Conservation (phyloP, 2,329 filamentous ascomycete genomes). For the Trichocomaceae sp. region DNA sequence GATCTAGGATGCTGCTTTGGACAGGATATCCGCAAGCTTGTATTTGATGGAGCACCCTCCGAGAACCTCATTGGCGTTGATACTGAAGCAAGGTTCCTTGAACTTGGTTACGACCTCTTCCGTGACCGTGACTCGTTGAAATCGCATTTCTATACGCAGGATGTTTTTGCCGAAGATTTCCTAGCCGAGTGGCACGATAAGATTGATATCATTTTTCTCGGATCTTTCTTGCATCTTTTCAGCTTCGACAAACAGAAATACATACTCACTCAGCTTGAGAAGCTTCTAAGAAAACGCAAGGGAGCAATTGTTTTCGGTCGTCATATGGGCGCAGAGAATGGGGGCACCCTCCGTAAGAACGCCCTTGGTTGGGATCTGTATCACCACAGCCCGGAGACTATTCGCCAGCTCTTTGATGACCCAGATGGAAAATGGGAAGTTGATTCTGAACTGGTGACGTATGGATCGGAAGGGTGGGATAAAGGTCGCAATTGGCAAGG, state of each 20-base stretch:
- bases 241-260: constrained; percentile 2
- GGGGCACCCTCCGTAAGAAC: neutral
- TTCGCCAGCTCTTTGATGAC: neutral
- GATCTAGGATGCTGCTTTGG: constrained; percentile 41
- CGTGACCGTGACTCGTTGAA: neutral
- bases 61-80: neutral
- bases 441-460: neutral
- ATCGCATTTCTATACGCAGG: neutral
- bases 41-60: constrained; percentile 20
- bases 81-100: neutral
- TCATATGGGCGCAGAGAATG: neutral
- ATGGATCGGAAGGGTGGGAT: neutral
- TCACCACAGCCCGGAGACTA: neutral
- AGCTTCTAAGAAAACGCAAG: neutral
- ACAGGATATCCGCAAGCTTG: constrained; percentile 40
- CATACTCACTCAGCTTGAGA: neutral
- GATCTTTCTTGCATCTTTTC: constrained; percentile 13
- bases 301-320: constrained; percentile 2
- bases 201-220: constrained; percentile 13
- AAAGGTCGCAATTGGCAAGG: neutral
- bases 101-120: constrained; percentile 5
- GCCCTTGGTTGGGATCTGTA: neutral
- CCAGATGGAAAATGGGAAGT: neutral
- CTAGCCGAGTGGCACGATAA: neutral
- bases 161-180: constrained; percentile 5